Conservation (phyloP, 257 asterid genomes). For the Osmanthus fragrans region DNA sequence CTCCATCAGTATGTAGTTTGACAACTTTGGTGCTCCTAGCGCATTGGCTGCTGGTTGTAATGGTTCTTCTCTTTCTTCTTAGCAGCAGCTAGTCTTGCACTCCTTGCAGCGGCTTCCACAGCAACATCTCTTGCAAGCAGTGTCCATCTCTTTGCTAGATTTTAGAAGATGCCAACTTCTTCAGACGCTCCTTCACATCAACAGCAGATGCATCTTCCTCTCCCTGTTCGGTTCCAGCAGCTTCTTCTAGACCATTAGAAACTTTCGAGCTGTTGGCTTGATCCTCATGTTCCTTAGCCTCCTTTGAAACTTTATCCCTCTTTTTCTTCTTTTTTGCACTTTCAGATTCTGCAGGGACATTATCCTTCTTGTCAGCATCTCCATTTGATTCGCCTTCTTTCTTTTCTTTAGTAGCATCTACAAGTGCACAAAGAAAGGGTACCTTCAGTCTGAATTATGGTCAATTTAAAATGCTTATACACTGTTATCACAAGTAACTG, state of each 20-base stretch:
- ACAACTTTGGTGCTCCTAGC: slow-evolving; percentile 39
- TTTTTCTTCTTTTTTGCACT: slow-evolving; percentile 89
- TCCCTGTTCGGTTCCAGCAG: slow-evolving; percentile 37
- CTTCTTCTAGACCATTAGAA: slow-evolving; percentile 48
- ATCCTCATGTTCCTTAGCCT: slow-evolving; percentile 59
- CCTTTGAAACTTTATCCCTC: slow-evolving; percentile 77
- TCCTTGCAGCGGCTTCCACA: slow-evolving; percentile 92
- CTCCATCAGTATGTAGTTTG: slow-evolving; percentile 25
- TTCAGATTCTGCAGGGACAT: slow-evolving; percentile 70
- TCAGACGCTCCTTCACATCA: slow-evolving; percentile 71
- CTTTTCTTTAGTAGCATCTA: slow-evolving; percentile 47
- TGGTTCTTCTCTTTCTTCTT: slow-evolving; percentile 97
- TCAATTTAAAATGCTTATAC: background rate
- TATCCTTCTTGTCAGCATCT: slow-evolving; percentile 59
- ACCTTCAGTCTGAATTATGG: background rate
- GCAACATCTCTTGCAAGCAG: slow-evolving; percentile 86
- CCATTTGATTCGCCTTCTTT: slow-evolving; percentile 48
- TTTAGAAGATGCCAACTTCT: slow-evolving; percentile 74
- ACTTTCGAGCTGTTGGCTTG: slow-evolving; percentile 42
- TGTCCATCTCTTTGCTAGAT: slow-evolving; percentile 81
- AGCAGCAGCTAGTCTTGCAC: slow-evolving; percentile 81
- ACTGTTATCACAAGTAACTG: background rate
- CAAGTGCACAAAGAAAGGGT: background rate
- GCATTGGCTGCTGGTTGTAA: slow-evolving; percentile 86
- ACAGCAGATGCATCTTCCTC: slow-evolving; percentile 57